Evolutionary conservation across 2,329 filamentous ascomycete genomes (phyloP).

Genomic region (Corinectria fuckeliana): DNA sequence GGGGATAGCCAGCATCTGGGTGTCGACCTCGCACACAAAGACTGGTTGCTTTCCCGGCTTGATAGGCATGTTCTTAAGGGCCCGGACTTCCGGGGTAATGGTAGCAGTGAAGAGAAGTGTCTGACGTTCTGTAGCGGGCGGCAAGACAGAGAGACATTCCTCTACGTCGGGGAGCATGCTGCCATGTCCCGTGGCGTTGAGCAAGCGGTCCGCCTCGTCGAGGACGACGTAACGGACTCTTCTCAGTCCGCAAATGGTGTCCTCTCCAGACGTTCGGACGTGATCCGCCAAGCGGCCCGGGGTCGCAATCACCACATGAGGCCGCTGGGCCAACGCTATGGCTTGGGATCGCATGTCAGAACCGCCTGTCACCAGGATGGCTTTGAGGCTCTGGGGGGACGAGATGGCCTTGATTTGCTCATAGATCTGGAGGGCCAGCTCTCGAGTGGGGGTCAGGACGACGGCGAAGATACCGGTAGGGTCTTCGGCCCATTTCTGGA

Average conservation of each 20-base stretch:
- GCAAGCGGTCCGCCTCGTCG: slow-evolving; percentile 91
- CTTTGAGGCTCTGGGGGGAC: slow-evolving; percentile 84
- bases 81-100: slow-evolving; percentile 88
- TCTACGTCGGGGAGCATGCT: slow-evolving; percentile 96
- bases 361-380: slow-evolving; percentile 88
- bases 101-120: slow-evolving; percentile 97
- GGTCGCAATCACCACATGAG: slow-evolving; percentile 93
- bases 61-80: slow-evolving; percentile 78
- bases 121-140: slow-evolving; percentile 79
- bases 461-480: slow-evolving; percentile 90
- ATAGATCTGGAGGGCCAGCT: slow-evolving; percentile 93
- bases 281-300: slow-evolving; percentile 94
- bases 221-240: slow-evolving; percentile 87
- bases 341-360: slow-evolving; percentile 93
- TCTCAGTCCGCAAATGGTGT: slow-evolving; percentile 82
- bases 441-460: slow-evolving; percentile 86
- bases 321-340: slow-evolving; percentile 78
- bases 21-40: slow-evolving; percentile 89
- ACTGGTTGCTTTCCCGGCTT: slow-evolving; percentile 75
- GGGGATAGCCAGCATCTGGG: slow-evolving; percentile 76
- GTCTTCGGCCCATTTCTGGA: slow-evolving; percentile 93
- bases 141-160: slow-evolving; percentile 82
- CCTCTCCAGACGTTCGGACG: slow-evolving; percentile 87
- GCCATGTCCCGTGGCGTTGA: slow-evolving; percentile 74
- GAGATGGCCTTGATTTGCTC: slow-evolving; percentile 96